These are phyloP conservation scores for Rosellinia necatrix DNA, from an alignment of 2,329 filamentous ascomycete genomes.

Conservation along the genomic window DNA sequence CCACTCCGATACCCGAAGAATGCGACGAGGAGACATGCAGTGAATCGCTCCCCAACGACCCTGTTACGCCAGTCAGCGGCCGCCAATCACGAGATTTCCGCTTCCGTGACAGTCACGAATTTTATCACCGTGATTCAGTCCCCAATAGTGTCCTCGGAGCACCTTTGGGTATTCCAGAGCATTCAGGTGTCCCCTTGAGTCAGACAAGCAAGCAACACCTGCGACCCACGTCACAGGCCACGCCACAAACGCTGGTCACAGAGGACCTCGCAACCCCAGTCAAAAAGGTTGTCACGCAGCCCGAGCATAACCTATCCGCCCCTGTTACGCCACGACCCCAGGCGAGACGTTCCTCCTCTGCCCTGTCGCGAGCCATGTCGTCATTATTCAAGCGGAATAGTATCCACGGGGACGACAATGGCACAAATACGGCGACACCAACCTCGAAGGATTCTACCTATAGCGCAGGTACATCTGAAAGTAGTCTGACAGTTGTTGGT, in stretches of 20 bases:
- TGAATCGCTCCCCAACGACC: constrained; percentile 61
- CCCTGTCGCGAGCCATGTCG: constrained; percentile 35
- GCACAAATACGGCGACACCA: constrained; percentile 17
- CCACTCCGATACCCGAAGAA: constrained; percentile 60
- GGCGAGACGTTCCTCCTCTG: constrained; percentile 33
- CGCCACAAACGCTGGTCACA: constrained; percentile 14
- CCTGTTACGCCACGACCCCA: constrained; percentile 24
- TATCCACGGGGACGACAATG: constrained; percentile 35
- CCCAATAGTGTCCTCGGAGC: constrained; percentile 30
- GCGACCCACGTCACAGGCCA: constrained; percentile 16
- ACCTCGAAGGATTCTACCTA: constrained; percentile 35
- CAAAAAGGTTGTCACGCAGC: constrained; percentile 25
- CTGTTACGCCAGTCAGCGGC: constrained; percentile 64
- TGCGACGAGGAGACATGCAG: constrained; percentile 62
- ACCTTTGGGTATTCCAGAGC: constrained; percentile 28
- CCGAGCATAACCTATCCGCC: constrained; percentile 25
- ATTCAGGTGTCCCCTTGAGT: constrained; percentile 29
- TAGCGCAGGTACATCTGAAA: constrained; percentile 32
- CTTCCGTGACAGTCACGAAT: constrained; percentile 47
- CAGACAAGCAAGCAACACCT: constrained; percentile 28
- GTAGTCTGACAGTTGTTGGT: constrained; percentile 31
- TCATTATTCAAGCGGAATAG: constrained; percentile 36
- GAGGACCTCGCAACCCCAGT: constrained; percentile 12
- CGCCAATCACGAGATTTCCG: constrained; percentile 61
- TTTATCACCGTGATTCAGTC: constrained; percentile 35